Conservation (phyloP, 305 asterid species). For the Petunia hybrid region DNA sequence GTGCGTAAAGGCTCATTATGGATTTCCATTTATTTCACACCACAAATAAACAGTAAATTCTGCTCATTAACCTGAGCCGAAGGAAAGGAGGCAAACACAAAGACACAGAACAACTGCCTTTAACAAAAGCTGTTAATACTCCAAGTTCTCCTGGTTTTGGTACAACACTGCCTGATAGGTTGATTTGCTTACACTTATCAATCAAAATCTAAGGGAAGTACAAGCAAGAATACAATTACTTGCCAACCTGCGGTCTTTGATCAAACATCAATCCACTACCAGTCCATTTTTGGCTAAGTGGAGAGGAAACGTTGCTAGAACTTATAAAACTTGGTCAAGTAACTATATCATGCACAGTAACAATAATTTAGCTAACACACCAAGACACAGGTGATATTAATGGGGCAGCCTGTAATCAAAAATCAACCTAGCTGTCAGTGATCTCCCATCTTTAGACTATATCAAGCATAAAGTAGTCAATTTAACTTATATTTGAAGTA, state of each 20-base stretch:
- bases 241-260: neutral
- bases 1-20: neutral
- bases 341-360: neutral
- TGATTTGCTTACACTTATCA: neutral
- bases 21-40: neutral
- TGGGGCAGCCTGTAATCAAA: neutral
- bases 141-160: conserved; percentile 15
- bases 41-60: neutral
- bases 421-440: neutral
- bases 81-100: conserved; percentile 1
- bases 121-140: neutral
- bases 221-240: neutral
- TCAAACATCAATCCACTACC: neutral
- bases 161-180: neutral
- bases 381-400: neutral
- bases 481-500: conserved; percentile 1
- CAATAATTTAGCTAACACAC: neutral
- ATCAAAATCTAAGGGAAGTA: neutral
- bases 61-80: neutral
- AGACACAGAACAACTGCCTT: neutral
- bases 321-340: neutral
- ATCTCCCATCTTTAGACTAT: neutral
- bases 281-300: neutral
- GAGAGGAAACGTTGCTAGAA: neutral
- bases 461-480: neutral